phyloP scores from a whole-genome alignment of 306 rosid genomes.

The Quercus engelmannii region DNA sequence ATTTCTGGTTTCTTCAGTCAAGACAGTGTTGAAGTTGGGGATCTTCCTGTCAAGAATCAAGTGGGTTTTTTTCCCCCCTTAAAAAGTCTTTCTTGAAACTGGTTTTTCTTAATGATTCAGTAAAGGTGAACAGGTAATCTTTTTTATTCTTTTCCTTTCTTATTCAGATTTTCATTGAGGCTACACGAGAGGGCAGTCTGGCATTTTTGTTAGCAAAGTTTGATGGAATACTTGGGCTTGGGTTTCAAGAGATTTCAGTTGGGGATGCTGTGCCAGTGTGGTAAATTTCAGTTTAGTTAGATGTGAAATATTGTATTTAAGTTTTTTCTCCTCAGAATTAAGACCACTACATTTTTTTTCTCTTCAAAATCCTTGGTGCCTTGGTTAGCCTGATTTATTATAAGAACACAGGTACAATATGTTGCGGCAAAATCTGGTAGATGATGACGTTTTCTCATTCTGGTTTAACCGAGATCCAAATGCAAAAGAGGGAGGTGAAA shows the following conservation, averaged over 20 bases:
- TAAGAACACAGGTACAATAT: constrained; percentile 60
- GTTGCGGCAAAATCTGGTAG: constrained; percentile 62
- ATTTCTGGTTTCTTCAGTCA: constrained; percentile 83
- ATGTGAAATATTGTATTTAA: background rate
- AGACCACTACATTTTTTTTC: background rate
- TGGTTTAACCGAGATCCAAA: constrained; percentile 74
- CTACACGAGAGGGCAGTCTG: constrained; percentile 71
- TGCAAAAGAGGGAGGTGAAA: constrained; percentile 63
- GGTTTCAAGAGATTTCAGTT: constrained; percentile 88
- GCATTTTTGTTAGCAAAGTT: constrained; percentile 67
- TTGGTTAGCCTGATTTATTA: constrained; percentile 19
- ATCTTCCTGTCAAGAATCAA: constrained; percentile 64
- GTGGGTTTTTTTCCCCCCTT: constrained; percentile 25
- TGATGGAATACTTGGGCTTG: constrained; percentile 88
- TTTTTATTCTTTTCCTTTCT: background rate
- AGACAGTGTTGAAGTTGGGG: constrained; percentile 71
- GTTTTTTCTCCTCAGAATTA: constrained; percentile 4
- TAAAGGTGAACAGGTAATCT: background rate
- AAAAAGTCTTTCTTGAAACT: background rate
- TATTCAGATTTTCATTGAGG: constrained; percentile 76
- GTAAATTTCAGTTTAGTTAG: constrained; percentile 33
- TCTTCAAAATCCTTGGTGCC: constrained; percentile 3
- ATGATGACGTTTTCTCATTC: constrained; percentile 74
- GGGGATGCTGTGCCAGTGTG: constrained; percentile 69
- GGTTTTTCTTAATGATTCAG: constrained; percentile 12